Percentiles rank a stretch among this genome's conserved stretches.
Conservation (phyloP, 2,329 filamentous ascomycete species). For the Rutstroemia sydowiana region DNA sequence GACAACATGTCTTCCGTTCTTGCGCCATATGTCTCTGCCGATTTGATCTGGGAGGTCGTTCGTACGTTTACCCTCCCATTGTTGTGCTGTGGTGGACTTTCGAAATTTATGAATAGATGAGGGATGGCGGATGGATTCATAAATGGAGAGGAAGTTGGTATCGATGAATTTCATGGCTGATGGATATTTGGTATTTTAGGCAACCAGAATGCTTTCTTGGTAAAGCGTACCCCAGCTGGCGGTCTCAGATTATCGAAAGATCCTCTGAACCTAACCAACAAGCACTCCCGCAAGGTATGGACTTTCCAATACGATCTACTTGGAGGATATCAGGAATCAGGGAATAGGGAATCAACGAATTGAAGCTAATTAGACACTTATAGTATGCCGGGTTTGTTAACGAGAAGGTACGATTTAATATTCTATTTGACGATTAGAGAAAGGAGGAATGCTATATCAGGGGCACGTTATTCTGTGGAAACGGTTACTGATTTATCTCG, state of each 20-base stretch:
- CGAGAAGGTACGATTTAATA: constrained; percentile 62
- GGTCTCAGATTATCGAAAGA: constrained; percentile 89
- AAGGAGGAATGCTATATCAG: not conserved
- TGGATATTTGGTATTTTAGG: constrained; percentile 43
- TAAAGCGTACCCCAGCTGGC: constrained; percentile 76
- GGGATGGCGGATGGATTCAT: not conserved
- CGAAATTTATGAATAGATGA: not conserved
- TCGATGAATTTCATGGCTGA: constrained; percentile 2
- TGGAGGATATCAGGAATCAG: not conserved
- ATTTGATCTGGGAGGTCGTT: constrained; percentile 91
- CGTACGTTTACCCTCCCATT: constrained; percentile 56
- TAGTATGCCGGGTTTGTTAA: constrained; percentile 91
- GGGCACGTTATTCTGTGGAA: not conserved
- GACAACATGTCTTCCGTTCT: constrained; percentile 39
- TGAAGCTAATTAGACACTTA: constrained; percentile 13
- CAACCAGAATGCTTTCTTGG: constrained; percentile 81
- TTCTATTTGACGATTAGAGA: not conserved
- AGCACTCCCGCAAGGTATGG: constrained; percentile 80
- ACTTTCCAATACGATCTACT: constrained; percentile 3
- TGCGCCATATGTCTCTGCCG: constrained; percentile 72
- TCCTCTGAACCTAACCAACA: constrained; percentile 87
- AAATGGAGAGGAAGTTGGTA: not conserved
- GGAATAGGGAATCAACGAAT: too few relatives aligned
- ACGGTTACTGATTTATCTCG: constrained; percentile 15
- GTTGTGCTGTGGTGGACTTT: not conserved